phyloP scores from a whole-genome alignment of 2,329 filamentous ascomycete species.

The Aureobasidium sp. region DNA sequence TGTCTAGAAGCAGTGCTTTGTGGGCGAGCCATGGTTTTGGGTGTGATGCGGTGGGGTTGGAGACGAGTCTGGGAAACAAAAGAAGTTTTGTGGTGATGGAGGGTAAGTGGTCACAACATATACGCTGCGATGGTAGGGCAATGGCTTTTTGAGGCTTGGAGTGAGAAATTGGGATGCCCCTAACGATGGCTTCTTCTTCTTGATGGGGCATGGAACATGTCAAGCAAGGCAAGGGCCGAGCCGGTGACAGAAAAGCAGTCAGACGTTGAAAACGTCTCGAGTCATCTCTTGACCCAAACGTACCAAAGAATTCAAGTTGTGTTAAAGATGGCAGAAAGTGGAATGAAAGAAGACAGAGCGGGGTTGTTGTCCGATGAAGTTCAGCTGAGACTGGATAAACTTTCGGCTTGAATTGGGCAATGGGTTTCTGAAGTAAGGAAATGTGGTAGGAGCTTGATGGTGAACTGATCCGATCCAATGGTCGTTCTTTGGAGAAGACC shows the following conservation, averaged over 20 bases:
- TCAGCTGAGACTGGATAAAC: background rate
- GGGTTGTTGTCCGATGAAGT: background rate
- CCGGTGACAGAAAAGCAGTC: background rate
- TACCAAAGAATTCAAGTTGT: background rate
- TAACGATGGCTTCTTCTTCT: background rate
- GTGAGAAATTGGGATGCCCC: background rate
- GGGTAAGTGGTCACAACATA: background rate
- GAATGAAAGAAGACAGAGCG: background rate
- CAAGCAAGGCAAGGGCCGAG: constrained; percentile 1
- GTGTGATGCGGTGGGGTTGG: background rate
- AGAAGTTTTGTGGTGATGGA: background rate
- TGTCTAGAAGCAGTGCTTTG: background rate
- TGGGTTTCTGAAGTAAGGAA: background rate
- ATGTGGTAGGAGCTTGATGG: background rate
- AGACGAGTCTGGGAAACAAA: background rate
- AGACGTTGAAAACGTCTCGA: background rate
- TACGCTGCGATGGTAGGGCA: constrained; percentile 7
- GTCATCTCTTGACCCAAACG: background rate
- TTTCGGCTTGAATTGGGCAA: background rate
- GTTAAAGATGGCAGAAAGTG: background rate
- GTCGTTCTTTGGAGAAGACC: background rate
- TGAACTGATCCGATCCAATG: background rate
- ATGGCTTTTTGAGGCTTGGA: constrained; percentile 10
- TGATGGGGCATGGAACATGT: background rate
- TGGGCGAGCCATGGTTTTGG: background rate